These are phyloP conservation scores for Penicillium roqueforti DNA, from an alignment of 495 filamentous ascomycete species.

Conservation along the genomic window DNA sequence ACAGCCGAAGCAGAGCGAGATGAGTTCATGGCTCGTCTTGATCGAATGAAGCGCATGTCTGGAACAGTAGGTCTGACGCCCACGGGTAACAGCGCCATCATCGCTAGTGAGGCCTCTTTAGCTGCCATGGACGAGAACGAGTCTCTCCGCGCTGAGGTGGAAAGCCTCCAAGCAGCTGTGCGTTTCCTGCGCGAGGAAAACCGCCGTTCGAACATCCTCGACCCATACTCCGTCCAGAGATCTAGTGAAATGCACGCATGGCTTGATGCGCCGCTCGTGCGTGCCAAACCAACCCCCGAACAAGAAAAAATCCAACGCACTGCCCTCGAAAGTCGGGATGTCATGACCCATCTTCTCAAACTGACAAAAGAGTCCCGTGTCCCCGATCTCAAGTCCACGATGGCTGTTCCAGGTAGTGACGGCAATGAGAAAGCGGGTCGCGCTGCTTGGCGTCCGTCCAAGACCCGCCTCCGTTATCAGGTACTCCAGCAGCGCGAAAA, in stretches of 20 bases:
- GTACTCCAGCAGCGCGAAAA: slow-evolving; percentile 58
- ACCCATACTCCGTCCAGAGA: slow-evolving; percentile 57
- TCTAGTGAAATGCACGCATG: slow-evolving; percentile 47
- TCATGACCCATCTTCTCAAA: slow-evolving; percentile 65
- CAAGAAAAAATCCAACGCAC: slow-evolving; percentile 58
- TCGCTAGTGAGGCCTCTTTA: slow-evolving; percentile 41
- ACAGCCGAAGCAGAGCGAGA: slow-evolving; percentile 60
- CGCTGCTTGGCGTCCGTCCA: slow-evolving; percentile 57
- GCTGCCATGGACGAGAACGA: slow-evolving; percentile 72
- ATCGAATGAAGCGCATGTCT: slow-evolving; percentile 46
- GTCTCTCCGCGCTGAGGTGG: slow-evolving; percentile 63
- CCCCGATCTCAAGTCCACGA: slow-evolving; percentile 48
- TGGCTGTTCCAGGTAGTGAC: slow-evolving; percentile 23
- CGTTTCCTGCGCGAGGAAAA: slow-evolving; percentile 76
- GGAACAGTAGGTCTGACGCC: slow-evolving; percentile 50
- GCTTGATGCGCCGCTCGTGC: slow-evolving; percentile 61
- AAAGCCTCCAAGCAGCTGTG: slow-evolving; percentile 67
- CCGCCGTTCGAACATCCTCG: slow-evolving; percentile 57
- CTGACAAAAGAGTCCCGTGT: slow-evolving; percentile 58
- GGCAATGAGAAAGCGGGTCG: slow-evolving; percentile 43
- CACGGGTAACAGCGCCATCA: slow-evolving; percentile 39
- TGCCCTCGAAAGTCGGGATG: slow-evolving; percentile 63
- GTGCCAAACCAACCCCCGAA: slow-evolving; percentile 38
- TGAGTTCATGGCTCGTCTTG: slow-evolving; percentile 69
- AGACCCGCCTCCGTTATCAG: slow-evolving; percentile 53